Percentiles rank a stretch among this genome's conserved stretches.
Evolutionary conservation across 2,329 filamentous ascomycete genomes (phyloP).

Genomic region (Zasmidium citrigriseum): DNA sequence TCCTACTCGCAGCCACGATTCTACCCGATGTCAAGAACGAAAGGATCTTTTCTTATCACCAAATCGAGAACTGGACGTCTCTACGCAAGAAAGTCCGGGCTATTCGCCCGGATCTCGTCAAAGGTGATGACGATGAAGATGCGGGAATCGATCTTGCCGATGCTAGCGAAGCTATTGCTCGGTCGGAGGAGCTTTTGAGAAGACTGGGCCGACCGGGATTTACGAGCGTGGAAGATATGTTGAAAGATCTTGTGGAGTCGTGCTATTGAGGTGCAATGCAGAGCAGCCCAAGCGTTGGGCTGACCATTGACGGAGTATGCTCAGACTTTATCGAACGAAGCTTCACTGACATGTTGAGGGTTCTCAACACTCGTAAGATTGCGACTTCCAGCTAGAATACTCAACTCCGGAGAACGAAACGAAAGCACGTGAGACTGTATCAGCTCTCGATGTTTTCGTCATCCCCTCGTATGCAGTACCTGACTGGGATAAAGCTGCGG

Average conservation of each 20-base stretch:
- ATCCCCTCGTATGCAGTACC: no score
- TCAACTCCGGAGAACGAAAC: no score
- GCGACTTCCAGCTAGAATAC: no score
- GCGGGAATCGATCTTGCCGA: not conserved
- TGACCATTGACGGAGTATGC: no score
- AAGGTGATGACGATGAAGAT: not conserved
- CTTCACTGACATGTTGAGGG: no score
- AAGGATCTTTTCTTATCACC: not conserved
- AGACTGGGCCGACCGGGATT: not conserved
- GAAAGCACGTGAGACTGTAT: no score
- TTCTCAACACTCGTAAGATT: no score
- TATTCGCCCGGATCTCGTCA: not conserved
- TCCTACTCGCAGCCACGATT: not conserved
- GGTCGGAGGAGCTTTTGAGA: not conserved
- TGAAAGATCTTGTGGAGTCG: not conserved
- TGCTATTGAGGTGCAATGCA: not conserved
- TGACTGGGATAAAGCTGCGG: no score
- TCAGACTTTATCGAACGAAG: no score
- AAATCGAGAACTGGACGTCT: not conserved
- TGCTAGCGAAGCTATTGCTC: not conserved
- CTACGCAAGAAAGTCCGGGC: not conserved
- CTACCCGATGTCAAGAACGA: not conserved
- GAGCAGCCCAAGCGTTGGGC: no score
- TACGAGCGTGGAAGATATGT: not conserved
- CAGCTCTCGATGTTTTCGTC: no score